phyloP scores from a whole-genome alignment of 2,329 filamentous ascomycete genomes.

The Aspergillus vadensis region DNA sequence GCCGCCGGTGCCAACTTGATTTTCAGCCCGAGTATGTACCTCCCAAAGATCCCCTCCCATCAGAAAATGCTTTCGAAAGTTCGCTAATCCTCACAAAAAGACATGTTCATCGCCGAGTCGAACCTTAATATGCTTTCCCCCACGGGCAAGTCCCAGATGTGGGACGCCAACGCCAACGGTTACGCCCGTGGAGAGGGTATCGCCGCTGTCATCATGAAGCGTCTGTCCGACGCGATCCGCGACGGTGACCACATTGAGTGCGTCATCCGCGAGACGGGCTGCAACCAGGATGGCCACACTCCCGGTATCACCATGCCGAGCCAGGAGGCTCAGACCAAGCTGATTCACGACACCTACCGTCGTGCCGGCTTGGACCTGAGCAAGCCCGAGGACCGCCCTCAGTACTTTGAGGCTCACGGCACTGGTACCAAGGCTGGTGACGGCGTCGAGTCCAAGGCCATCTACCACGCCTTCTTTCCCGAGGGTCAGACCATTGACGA shows the following conservation, averaged over 20 bases:
- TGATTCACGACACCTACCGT: constrained; percentile 45
- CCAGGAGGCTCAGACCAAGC: constrained; percentile 38
- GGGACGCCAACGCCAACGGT: constrained; percentile 22
- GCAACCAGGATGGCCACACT: constrained; percentile 42
- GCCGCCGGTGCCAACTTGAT: constrained; percentile 37
- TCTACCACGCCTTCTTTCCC: constrained; percentile 1
- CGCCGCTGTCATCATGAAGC: constrained; percentile 8
- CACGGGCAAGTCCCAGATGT: constrained; percentile 27
- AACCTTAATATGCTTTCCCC: constrained; percentile 34
- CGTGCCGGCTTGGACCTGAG: constrained; percentile 41
- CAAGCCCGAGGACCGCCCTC: constrained; percentile 30
- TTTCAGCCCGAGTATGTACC: constrained; percentile 26
- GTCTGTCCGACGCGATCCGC: background rate
- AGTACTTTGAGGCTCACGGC: constrained; percentile 51
- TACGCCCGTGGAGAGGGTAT: constrained; percentile 14
- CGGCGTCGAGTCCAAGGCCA: constrained; percentile 10
- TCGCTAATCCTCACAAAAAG: background rate
- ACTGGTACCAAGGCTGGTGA: constrained; percentile 36
- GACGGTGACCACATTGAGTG: constrained; percentile 8
- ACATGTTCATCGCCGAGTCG: constrained; percentile 20
- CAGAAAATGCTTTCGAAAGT: no score
- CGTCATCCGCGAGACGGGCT: constrained; percentile 26
- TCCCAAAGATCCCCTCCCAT: no score
- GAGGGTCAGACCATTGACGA: background rate
- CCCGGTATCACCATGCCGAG: constrained; percentile 41